These are phyloP conservation scores for Cercospora sp. DNA, from an alignment of 2,329 filamentous ascomycete genomes.

Conservation along the genomic window DNA sequence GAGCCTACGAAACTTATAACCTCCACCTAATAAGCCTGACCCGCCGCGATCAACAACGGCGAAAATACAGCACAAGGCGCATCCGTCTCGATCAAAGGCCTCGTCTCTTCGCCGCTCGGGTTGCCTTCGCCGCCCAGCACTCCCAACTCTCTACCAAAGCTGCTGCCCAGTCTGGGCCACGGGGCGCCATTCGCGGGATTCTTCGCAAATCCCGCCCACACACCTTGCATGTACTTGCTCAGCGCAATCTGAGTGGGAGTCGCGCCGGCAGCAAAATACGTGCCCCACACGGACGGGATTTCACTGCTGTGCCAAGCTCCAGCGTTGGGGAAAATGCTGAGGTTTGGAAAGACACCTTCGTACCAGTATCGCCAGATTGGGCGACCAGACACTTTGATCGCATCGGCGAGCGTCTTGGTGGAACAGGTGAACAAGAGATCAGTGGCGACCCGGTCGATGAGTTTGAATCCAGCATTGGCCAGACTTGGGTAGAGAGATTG, in stretches of 20 bases:
- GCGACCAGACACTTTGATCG: constrained; percentile 18
- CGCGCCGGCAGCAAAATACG: constrained; percentile 24
- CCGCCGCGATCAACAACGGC: constrained; percentile 16
- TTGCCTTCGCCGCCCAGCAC: constrained; percentile 17
- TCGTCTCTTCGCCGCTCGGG: constrained; percentile 16
- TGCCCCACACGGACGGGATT: constrained; percentile 32
- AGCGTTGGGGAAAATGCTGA: constrained; percentile 21
- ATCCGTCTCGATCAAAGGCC: constrained; percentile 12
- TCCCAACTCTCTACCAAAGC: constrained; percentile 16
- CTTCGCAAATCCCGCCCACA: constrained; percentile 27
- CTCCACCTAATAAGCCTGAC: constrained; percentile 1
- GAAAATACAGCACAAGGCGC: constrained; percentile 18
- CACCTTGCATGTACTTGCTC: constrained; percentile 25
- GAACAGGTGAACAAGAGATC: constrained; percentile 34
- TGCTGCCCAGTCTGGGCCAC: constrained; percentile 30
- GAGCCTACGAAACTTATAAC: neutral
- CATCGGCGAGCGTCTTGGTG: constrained; percentile 20
- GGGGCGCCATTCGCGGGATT: constrained; percentile 28
- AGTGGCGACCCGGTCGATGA: constrained; percentile 12
- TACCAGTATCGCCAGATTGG: constrained; percentile 36
- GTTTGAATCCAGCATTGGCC: neutral
- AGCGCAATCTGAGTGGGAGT: constrained; percentile 25
- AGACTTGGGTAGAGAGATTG: neutral
- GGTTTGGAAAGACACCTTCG: constrained; percentile 35
- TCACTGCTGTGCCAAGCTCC: constrained; percentile 41